These are phyloP conservation scores for Alternaria rosae DNA, from an alignment of 2,329 filamentous ascomycete genomes.

Conservation along the genomic window DNA sequence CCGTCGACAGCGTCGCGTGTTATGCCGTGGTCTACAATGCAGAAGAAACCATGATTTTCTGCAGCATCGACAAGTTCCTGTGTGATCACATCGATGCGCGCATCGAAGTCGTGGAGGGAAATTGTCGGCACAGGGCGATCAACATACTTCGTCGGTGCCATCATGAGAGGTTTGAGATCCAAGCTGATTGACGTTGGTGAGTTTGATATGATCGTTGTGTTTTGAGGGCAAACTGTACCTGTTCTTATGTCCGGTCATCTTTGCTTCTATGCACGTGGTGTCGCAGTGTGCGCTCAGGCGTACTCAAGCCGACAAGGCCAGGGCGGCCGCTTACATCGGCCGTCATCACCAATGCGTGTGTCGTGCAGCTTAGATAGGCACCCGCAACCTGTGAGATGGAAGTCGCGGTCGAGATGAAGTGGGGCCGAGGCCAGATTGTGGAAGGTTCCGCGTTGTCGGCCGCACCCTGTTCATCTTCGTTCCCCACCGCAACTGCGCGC, in stretches of 20 bases:
- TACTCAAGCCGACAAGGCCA: background rate
- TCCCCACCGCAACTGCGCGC: background rate
- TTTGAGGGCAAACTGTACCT: background rate
- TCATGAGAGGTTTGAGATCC: background rate
- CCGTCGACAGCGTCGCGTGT: conserved; percentile 57
- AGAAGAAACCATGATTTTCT: conserved; percentile 69
- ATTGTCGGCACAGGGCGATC: conserved; percentile 41
- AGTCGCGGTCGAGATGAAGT: background rate
- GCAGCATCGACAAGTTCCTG: conserved; percentile 61
- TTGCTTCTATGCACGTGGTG: background rate
- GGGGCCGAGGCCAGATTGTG: conserved; percentile 3
- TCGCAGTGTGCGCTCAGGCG: background rate
- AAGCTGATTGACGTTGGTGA: background rate
- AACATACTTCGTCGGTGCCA: conserved; percentile 21
- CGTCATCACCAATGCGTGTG: background rate
- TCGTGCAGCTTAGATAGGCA: background rate
- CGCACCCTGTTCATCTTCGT: conserved; percentile 1
- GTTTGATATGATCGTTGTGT: background rate
- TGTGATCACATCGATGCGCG: conserved; percentile 63
- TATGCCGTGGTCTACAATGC: conserved; percentile 64
- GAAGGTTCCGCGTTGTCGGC: conserved; percentile 2
- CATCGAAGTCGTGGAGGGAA: conserved; percentile 62
- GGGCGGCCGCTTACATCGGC: conserved; percentile 7
- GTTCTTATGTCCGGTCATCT: conserved; percentile 8
- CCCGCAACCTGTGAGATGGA: background rate